Evolutionary conservation across 23 red algal species (phyloP), one percentile per base, ranked within the genome.

Genomic region (Pyropia haitanensis): DNA sequence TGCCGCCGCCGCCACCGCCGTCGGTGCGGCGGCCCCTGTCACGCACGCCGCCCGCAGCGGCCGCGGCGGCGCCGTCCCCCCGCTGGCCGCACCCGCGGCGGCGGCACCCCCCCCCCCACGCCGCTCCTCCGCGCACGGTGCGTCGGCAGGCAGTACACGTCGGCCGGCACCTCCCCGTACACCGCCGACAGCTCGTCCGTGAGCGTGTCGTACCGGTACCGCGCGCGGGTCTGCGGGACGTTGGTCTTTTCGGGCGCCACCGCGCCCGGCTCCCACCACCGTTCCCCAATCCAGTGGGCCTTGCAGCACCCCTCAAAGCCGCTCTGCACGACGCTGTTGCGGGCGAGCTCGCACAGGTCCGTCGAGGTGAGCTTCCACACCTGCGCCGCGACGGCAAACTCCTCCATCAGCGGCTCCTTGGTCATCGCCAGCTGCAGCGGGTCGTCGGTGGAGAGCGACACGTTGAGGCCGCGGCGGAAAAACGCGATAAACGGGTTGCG

Each of bases 311-410:
- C 27, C 67, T 96, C 91, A 49, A 89, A 96, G 49, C 91, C 91
- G 48, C 83, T 89, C 76, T 96, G 91, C 72, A 96, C 49, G 19
- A 89, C 91, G 18, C 85, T 90, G 65, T 96, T 96, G 33, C 91
- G 58, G 54, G 91, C 91, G 22, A 96, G 60, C 57, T 96, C 91
- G 64, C 84, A 88, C 58, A 96, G 56, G 64, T 96, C 91, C 19
- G 79, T 80, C 26, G 46, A 78, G 31, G 68, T 81, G 16, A 89
- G 74, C 76, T 89, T 89, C 77, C 78, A 89, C 34, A 96, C 84
- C 46, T 89, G 83, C 2, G 91, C 85, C 14, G 83, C 83, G 18
- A 96, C 91, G 27, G 84, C 79, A 50, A 90, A 96, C 68, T 96
- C 91, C 65, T 96, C 91, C 83, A 96, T 89, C 19, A 96, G 76